A percentile compares a stretch with the other conserved stretches of the same genome.
These are phyloP conservation scores for Ophiostoma perfectum DNA, from an alignment of 2,329 filamentous ascomycete species.

Conservation along the genomic window DNA sequence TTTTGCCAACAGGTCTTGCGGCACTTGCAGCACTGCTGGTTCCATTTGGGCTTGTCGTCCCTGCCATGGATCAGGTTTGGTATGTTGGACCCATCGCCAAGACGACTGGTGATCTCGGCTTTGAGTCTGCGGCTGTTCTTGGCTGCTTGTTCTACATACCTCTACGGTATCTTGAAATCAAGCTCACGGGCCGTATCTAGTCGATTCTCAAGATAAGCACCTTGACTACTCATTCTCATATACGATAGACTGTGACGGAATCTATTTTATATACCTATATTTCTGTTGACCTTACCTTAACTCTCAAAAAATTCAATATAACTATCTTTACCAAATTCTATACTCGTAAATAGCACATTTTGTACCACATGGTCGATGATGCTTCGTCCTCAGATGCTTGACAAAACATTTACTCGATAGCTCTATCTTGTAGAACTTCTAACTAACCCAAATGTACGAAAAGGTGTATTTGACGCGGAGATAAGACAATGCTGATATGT, in stretches of 20 bases:
- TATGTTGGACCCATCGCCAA: constrained; percentile 41
- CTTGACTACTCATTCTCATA: neutral
- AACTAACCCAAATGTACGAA: no score
- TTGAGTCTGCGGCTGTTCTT: constrained; percentile 41
- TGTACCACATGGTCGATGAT: no score
- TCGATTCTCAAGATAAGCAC: neutral
- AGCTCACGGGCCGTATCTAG: constrained; percentile 4
- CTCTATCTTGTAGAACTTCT: no score
- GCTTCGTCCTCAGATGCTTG: no score
- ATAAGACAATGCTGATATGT: neutral
- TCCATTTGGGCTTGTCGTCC: constrained; percentile 34
- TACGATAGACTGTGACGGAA: no score
- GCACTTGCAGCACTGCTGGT: constrained; percentile 27
- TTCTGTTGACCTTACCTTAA: no score
- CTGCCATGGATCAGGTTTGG: constrained; percentile 42
- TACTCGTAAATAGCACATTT: no score
- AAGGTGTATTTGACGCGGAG: neutral
- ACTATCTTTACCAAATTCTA: no score
- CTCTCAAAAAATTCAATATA: no score
- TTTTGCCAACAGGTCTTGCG: constrained; percentile 30
- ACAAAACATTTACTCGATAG: no score
- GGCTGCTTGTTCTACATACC: constrained; percentile 40
- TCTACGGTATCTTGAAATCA: constrained; percentile 35
- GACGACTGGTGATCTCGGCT: constrained; percentile 42
- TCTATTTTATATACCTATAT: no score